Evolutionary conservation across 345 rosid species (phyloP).

Genomic region (Arabidopsis thaliana): TAIR10.1 NC_003071.7:14693001-14693500

Average conservation of each 20-base stretch:
- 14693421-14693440: not conserved
- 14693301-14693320: conserved; percentile 7
- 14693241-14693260: conserved; percentile 41
- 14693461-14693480: no score
- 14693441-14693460: no score
- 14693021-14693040: not conserved
- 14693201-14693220: conserved; percentile 47
- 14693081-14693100: not conserved
- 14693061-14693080: no score
- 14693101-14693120: not conserved
- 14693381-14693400: no score
- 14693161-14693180: not conserved
- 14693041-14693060: not conserved
- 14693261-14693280: conserved; percentile 27
- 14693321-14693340: not conserved
- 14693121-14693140: not conserved
- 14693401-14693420: not conserved
- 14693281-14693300: conserved; percentile 5
- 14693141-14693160: conserved; percentile 13
- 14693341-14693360: not conserved
- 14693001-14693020: not conserved
- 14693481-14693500: not conserved
- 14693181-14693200: conserved; percentile 32
- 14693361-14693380: not conserved
- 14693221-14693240: conserved; percentile 26